phyloP scores from a whole-genome alignment of 2,329 filamentous ascomycete genomes.

The Penicillium expansum region DNA sequence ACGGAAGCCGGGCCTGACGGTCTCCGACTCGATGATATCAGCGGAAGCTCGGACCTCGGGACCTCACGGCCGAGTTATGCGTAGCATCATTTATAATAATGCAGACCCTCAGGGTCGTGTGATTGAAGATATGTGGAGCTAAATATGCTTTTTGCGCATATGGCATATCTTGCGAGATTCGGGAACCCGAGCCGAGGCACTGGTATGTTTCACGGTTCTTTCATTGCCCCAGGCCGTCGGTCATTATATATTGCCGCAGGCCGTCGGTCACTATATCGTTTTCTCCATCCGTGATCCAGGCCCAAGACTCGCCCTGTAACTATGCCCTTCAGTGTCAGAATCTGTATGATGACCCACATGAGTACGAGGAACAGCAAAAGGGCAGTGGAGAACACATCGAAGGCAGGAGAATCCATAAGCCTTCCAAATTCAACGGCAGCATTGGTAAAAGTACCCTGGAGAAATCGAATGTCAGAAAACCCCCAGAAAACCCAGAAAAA shows the following conservation, averaged over 20 bases:
- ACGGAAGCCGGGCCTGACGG: not conserved
- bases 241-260: not conserved
- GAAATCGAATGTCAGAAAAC: not conserved
- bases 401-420: constrained; percentile 40
- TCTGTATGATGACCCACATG: constrained; percentile 32
- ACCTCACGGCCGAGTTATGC: not conserved
- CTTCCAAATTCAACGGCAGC: constrained; percentile 39
- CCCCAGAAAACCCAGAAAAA: not conserved
- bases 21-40: not conserved
- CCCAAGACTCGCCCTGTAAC: constrained; percentile 31
- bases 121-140: not conserved
- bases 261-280: not conserved
- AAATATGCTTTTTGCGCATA: not conserved
- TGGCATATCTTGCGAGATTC: not conserved
- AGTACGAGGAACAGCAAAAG: constrained; percentile 37
- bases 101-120: not conserved
- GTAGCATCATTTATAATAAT: no score
- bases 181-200: not conserved
- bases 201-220: not conserved
- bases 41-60: not conserved
- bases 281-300: constrained; percentile 29
- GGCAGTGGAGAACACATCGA: constrained; percentile 39
- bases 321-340: constrained; percentile 34
- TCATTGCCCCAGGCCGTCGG: not conserved
- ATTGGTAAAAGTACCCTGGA: constrained; percentile 42